These are phyloP conservation scores for Trichomonas tenax DNA, from an alignment of 208 protist genomes.

Conservation along the genomic window DNA sequence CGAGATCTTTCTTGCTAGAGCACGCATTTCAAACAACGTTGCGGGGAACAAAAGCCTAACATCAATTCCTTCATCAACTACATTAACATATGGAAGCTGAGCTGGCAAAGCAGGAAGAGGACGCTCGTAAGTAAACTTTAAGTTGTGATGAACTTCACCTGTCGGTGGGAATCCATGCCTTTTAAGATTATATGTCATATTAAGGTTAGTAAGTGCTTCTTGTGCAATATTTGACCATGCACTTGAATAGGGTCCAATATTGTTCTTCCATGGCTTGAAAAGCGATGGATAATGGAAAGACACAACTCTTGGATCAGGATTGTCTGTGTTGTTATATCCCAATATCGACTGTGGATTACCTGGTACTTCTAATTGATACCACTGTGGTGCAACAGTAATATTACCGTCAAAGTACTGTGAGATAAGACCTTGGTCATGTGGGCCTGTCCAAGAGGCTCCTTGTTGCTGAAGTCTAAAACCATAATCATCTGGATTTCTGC, in stretches of 20 bases:
- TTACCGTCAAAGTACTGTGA: neutral
- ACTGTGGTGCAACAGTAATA: neutral
- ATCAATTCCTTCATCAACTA: neutral
- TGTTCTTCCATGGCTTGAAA: neutral
- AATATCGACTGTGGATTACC: neutral
- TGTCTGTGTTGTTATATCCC: neutral
- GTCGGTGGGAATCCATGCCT: neutral
- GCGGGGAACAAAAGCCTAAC: neutral
- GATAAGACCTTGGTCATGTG: neutral
- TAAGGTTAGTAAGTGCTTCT: neutral
- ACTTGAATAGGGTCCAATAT: neutral
- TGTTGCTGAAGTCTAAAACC: neutral
- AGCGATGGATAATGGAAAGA: neutral
- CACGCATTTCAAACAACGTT: neutral
- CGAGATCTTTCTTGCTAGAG: neutral
- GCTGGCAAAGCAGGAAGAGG: neutral
- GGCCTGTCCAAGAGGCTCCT: neutral
- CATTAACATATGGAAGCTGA: neutral
- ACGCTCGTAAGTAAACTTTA: neutral
- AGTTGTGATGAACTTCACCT: neutral
- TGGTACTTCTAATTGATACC: neutral
- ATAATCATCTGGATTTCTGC: neutral
- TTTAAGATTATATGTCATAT: neutral
- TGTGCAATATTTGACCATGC: neutral
- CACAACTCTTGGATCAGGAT: neutral